A percentile compares a stretch with the other conserved stretches of the same genome.
These are phyloP conservation scores for Echium plantagineum DNA, from an alignment of 257 asterid genomes.

Conservation along the genomic window DNA sequence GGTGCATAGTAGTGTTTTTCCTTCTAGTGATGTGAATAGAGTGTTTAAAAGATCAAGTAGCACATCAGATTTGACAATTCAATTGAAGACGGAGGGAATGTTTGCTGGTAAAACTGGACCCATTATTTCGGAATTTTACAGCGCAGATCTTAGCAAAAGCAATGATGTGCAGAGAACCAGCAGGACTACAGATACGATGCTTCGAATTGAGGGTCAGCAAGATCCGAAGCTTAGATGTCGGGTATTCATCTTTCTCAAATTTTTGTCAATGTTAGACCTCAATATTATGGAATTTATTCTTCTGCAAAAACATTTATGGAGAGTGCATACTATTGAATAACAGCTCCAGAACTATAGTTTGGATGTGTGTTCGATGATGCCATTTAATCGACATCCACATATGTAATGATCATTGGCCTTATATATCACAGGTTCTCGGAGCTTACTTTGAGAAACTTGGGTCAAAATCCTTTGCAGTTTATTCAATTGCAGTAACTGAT, in stretches of 20 bases:
- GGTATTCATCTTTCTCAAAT: conserved; percentile 31
- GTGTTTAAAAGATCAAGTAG: conserved; percentile 85
- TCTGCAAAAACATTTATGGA: not conserved
- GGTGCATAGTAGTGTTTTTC: conserved; percentile 23
- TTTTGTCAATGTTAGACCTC: not conserved
- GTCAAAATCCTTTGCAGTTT: conserved; percentile 91
- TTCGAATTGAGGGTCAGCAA: conserved; percentile 50
- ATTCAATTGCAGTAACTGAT: conserved; percentile 80
- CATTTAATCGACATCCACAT: conserved; percentile 9
- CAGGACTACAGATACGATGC: conserved; percentile 51
- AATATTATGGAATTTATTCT: not conserved
- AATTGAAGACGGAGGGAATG: conserved; percentile 29
- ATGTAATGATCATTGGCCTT: conserved; percentile 17
- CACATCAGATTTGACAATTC: conserved; percentile 64
- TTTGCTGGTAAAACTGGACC: conserved; percentile 33
- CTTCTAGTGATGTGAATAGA: conserved; percentile 36
- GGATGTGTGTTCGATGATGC: not conserved
- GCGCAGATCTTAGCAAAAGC: conserved; percentile 35
- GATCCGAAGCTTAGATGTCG: conserved; percentile 77
- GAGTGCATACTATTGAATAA: not conserved
- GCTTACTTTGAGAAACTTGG: conserved; percentile 93
- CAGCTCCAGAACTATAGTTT: not conserved
- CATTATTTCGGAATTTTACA: conserved; percentile 68
- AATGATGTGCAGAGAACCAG: conserved; percentile 28
- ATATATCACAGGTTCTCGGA: conserved; percentile 67